Percentiles rank a stretch among this genome's conserved stretches.
Conservation (phyloP, 129 eudicot genomes). For the Chrysanthemum makinoi region DNA sequence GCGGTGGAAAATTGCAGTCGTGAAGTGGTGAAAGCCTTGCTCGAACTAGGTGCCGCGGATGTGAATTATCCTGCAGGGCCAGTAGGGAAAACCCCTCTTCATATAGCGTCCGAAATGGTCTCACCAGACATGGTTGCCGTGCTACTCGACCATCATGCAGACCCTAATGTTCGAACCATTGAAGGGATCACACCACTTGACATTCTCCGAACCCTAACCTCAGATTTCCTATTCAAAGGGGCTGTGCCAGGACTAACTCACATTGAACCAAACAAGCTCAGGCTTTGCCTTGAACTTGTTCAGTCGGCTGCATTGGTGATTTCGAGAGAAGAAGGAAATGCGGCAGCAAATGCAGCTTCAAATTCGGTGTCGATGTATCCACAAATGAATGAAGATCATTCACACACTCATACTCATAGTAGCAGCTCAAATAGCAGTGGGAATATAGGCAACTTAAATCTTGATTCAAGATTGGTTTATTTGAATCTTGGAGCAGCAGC, state of each 20-base stretch:
- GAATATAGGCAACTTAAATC: constrained; percentile 41
- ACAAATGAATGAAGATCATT: constrained; percentile 44
- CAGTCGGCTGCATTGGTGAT: constrained; percentile 99
- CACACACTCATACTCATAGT: constrained; percentile 34
- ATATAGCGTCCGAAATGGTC: constrained; percentile 92
- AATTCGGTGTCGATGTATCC: constrained; percentile 45
- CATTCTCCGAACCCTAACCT: constrained; percentile 81
- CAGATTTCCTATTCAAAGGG: constrained; percentile 89
- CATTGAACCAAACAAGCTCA: constrained; percentile 87
- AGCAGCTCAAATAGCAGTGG: constrained; percentile 44
- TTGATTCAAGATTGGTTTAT: constrained; percentile 82
- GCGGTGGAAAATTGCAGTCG: constrained; percentile 87
- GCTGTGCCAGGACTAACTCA: constrained; percentile 82
- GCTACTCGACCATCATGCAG: constrained; percentile 93
- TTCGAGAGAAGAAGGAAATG: constrained; percentile 77
- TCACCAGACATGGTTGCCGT: constrained; percentile 99
- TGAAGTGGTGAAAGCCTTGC: constrained; percentile 89
- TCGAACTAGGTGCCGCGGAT: constrained; percentile 91
- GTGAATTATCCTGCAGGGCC: constrained; percentile 96
- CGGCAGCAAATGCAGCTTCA: constrained; percentile 34
- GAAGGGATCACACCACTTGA: constrained; percentile 93
- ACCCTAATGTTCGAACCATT: constrained; percentile 79
- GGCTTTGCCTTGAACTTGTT: constrained; percentile 92
- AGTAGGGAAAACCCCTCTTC: constrained; percentile 85
- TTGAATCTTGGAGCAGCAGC: constrained; percentile 70